Evolutionary conservation across 345 rosid species (phyloP).

Genomic region (Syzygium aqueum): DNA sequence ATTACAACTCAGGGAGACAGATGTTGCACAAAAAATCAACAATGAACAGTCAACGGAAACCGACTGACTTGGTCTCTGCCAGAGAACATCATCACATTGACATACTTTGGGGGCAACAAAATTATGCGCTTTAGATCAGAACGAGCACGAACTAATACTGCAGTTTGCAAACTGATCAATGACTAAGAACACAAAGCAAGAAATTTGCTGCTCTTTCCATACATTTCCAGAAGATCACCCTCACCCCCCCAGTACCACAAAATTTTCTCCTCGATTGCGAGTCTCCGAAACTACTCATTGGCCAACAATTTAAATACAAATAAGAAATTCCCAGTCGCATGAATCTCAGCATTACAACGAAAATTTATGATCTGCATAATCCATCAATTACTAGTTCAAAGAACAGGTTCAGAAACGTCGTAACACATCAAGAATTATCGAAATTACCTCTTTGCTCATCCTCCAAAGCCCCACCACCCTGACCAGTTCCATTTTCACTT

Average conservation of each 20-base stretch:
- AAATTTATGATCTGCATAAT: not conserved
- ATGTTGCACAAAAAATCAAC: not conserved
- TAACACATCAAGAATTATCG: not conserved
- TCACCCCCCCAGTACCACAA: not conserved
- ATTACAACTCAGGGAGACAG: not conserved
- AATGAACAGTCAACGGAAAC: not conserved
- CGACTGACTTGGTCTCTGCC: fast-evolving
- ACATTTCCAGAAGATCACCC: not conserved
- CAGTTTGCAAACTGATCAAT: not conserved
- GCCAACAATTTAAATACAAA: not conserved
- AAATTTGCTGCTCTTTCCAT: not conserved
- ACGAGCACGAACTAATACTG: not conserved
- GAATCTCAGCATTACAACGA: not conserved
- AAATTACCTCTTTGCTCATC: constrained; percentile 11
- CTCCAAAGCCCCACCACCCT: not conserved
- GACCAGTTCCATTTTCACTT: not conserved
- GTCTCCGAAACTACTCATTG: not conserved
- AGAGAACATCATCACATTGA: not conserved
- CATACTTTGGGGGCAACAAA: not conserved
- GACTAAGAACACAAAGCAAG: not conserved
- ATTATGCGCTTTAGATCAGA: not conserved
- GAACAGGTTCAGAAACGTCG: not conserved
- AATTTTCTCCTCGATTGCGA: not conserved
- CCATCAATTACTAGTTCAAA: not conserved
- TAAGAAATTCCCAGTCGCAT: not conserved